Evolutionary conservation across 75 land plant species (phyloP).

Genomic region (Pinus taeda): DNA sequence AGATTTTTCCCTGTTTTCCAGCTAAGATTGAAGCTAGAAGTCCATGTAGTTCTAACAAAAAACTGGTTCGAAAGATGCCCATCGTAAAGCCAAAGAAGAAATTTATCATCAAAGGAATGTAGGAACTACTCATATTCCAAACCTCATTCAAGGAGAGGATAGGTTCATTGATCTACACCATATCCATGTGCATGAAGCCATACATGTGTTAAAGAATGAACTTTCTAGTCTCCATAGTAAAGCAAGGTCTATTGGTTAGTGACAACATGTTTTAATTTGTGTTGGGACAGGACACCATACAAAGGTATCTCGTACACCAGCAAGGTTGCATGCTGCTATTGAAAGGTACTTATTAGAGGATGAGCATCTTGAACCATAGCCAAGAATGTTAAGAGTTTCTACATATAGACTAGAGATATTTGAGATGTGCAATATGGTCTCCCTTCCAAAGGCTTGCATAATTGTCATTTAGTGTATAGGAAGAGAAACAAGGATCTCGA

Average conservation of each 20-base stretch:
- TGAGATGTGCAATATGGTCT: neutral
- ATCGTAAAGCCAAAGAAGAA: slow-evolving; percentile 78
- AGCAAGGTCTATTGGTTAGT: slow-evolving; percentile 57
- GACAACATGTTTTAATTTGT: slow-evolving; percentile 68
- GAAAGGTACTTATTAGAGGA: slow-evolving; percentile 74
- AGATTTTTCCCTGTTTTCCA: too few relatives aligned
- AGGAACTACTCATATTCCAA: slow-evolving; percentile 26
- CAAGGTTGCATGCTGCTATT: slow-evolving; percentile 74
- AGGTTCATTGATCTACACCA: slow-evolving; percentile 75
- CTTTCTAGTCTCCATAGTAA: slow-evolving; percentile 44
- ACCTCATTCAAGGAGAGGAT: slow-evolving; percentile 36
- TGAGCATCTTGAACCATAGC: slow-evolving; percentile 77
- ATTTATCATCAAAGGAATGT: slow-evolving; percentile 80
- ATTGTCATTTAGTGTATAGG: slow-evolving; percentile 24
- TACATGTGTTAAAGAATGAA: slow-evolving; percentile 75
- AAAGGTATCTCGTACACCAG: slow-evolving; percentile 74
- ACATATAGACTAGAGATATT: slow-evolving; percentile 33
- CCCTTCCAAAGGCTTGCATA: slow-evolving; percentile 12
- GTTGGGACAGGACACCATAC: slow-evolving; percentile 97
- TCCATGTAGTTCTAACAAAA: too few relatives aligned
- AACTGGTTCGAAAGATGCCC: slow-evolving; percentile 92
- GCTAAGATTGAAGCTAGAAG: too few relatives aligned
- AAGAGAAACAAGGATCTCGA: slow-evolving; percentile 5
- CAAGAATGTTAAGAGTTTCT: slow-evolving; percentile 83
- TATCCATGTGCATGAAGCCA: slow-evolving; percentile 87